These are phyloP conservation scores for Clathrospora elynae DNA, from an alignment of 2,329 filamentous ascomycete species.

Conservation along the genomic window DNA sequence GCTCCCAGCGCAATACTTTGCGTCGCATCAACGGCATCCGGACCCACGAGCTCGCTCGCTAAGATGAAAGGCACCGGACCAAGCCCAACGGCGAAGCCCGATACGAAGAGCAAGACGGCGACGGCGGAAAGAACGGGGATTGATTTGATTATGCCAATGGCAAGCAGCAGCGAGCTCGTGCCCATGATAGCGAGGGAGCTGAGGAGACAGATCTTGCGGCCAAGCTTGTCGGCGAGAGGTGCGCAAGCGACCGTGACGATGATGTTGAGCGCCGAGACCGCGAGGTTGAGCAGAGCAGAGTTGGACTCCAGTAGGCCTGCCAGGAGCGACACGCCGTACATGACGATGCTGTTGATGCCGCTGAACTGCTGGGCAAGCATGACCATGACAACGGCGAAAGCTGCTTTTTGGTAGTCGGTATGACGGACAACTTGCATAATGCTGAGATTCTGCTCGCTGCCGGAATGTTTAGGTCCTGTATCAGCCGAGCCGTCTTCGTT, in stretches of 20 bases:
- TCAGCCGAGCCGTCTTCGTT: slow-evolving; percentile 42
- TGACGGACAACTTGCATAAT: slow-evolving; percentile 66
- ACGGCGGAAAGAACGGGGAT: slow-evolving; percentile 78
- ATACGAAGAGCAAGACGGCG: slow-evolving; percentile 83
- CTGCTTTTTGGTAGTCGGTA: slow-evolving; percentile 74
- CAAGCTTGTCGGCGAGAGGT: slow-evolving; percentile 83
- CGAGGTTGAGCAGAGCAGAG: slow-evolving; percentile 81
- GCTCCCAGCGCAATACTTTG: slow-evolving; percentile 86
- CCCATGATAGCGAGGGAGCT: slow-evolving; percentile 86
- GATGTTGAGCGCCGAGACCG: slow-evolving; percentile 86
- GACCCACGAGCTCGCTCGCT: slow-evolving; percentile 84
- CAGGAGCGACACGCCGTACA: slow-evolving; percentile 95
- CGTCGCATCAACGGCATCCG: slow-evolving; percentile 87
- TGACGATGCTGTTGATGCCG: slow-evolving; percentile 93
- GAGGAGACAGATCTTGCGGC: slow-evolving; percentile 83
- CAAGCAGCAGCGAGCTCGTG: slow-evolving; percentile 74
- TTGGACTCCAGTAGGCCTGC: slow-evolving; percentile 79
- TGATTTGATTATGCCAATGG: slow-evolving; percentile 75
- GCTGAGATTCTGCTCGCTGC: slow-evolving; percentile 47
- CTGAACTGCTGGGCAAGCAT: slow-evolving; percentile 94
- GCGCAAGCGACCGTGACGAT: slow-evolving; percentile 80
- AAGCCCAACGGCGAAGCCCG: slow-evolving; percentile 85
- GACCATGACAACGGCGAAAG: slow-evolving; percentile 86
- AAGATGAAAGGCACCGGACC: slow-evolving; percentile 96
- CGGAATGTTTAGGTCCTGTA: slow-evolving; percentile 29